Base-by-base conservation (phyloP, 2,329 filamentous ascomycete genomes). In the Thyridium curvatum region DNA sequence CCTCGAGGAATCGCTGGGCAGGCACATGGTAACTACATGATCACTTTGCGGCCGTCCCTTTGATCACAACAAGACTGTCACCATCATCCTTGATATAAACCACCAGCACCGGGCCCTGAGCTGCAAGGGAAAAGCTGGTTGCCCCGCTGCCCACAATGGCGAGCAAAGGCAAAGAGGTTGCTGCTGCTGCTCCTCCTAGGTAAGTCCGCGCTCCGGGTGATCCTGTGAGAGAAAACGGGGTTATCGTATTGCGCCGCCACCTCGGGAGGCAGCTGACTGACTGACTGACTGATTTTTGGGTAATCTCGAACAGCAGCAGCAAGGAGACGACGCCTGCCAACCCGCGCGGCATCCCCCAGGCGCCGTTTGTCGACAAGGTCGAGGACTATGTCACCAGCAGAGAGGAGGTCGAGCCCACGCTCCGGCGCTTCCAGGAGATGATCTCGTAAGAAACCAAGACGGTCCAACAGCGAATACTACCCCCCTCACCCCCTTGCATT, bases 381-480 rank as follows among this genome's bases (percentile, higher is more conserved):
- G 87, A 94, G 61, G 86, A 94, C 66, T 94, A 91, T 69, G 83
- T 93, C 41, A 71, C 84, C 33, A 79, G 84, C 32, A 77, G 86
- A 39, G 78, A 78, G 30, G 85, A 94, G 55, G 87, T 93, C 51
- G 87, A 94, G 58, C 71, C 74, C 34, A 90, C 86, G 13, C 70
- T 94, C 55, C 82, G 84, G 56, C 88, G 76, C 60, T 94, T 94
- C 60, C 86, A 91, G 59, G 87, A 94, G 69, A 93, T 94, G 86
- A 94, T 94, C 49, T 87, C 86, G 86, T 93, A 73, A 62, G 75
- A 6, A 10, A 26, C 21, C 6, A 26, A n/a, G n/a, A n/a, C n/a
- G n/a, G n/a, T n/a, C n/a, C n/a, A n/a, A n/a, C n/a, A n/a, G n/a
- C n/a, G n/a, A n/a, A n/a, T n/a, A n/a, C n/a, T n/a, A n/a, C n/a